Evolutionary conservation across 2,329 filamentous ascomycete species (phyloP).

Genomic region (Botrytis squamosa): DNA sequence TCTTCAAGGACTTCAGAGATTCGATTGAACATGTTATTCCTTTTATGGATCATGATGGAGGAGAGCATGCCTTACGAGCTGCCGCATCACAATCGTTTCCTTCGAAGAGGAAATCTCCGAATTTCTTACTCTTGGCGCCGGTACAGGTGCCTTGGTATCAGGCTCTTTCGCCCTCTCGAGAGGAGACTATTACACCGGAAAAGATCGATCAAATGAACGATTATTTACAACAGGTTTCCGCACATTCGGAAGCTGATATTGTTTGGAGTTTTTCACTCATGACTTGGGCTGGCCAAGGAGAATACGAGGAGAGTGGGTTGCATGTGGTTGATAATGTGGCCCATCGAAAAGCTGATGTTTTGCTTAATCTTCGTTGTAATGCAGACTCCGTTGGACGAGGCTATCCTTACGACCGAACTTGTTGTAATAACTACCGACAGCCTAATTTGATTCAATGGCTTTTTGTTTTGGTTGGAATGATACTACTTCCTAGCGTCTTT

Average conservation of each 20-base stretch:
- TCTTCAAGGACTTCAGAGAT: slow-evolving; percentile 47
- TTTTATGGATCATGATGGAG: slow-evolving; percentile 40
- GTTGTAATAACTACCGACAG: slow-evolving; percentile 49
- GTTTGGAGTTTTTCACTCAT: slow-evolving; percentile 53
- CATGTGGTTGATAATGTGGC: slow-evolving; percentile 49
- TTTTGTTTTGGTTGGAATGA: slow-evolving; percentile 38
- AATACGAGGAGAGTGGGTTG: slow-evolving; percentile 49
- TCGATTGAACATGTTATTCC: slow-evolving; percentile 48
- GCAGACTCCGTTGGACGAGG: slow-evolving; percentile 42
- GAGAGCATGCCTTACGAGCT: slow-evolving; percentile 21
- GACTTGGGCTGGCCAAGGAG: slow-evolving; percentile 41
- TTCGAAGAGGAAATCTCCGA: slow-evolving; percentile 29
- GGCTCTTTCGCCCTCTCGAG: slow-evolving; percentile 35
- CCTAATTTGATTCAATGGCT: slow-evolving; percentile 42
- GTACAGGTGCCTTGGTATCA: slow-evolving; percentile 40
- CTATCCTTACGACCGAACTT: slow-evolving; percentile 50
- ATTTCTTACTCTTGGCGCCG: slow-evolving; percentile 36
- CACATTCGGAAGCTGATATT: slow-evolving; percentile 45
- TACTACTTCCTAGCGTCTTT: slow-evolving; percentile 36
- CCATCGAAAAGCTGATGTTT: slow-evolving; percentile 49
- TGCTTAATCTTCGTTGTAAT: slow-evolving; percentile 54
- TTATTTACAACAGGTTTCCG: slow-evolving; percentile 47
- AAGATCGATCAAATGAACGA: slow-evolving; percentile 54
- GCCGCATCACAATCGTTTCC: slow-evolving; percentile 31
- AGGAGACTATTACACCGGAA: slow-evolving; percentile 47